Conservation (phyloP, 2,329 filamentous ascomycete species). For the Aureobasidium melanogenum region DNA sequence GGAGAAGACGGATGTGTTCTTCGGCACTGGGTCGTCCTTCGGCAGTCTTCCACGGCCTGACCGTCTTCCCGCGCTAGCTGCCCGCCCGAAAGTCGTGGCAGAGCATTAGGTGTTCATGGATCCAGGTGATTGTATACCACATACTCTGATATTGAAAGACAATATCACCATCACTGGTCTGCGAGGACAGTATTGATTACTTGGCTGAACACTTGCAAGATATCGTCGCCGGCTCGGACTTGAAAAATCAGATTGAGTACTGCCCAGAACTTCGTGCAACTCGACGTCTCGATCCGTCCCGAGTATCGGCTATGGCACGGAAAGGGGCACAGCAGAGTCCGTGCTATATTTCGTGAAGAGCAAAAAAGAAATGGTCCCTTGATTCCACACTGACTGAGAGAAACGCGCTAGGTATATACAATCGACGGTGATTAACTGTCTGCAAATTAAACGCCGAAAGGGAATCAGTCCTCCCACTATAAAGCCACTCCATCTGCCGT, state of each 20-base stretch:
- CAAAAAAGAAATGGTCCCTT: constrained; percentile 9
- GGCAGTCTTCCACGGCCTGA: constrained; percentile 4
- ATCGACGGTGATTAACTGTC: constrained; percentile 12
- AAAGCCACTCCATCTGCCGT: not conserved
- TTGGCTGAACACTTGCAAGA: not conserved
- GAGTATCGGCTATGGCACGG: not conserved
- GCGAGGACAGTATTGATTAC: not conserved
- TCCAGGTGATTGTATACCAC: not conserved
- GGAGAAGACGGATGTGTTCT: constrained; percentile 4
- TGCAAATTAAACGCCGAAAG: constrained; percentile 12
- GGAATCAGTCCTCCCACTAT: constrained; percentile 10
- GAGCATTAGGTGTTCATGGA: not conserved
- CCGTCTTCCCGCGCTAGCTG: not conserved
- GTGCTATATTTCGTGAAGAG: not conserved
- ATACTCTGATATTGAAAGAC: too few relatives aligned
- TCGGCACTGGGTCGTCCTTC: constrained; percentile 7
- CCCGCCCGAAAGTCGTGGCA: not conserved
- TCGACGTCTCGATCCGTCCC: not conserved
- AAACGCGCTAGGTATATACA: constrained; percentile 14
- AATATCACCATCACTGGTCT: not conserved
- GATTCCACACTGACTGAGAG: constrained; percentile 9
- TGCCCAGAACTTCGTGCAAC: not conserved
- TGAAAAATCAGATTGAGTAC: not conserved
- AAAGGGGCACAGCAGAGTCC: not conserved
- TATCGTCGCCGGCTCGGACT: not conserved